A percentile compares a stretch with the other conserved stretches of the same genome.
Evolutionary conservation across 805 yeast genomes (phyloP).

Genomic region (Cyberlindnera galapagoensis): DNA sequence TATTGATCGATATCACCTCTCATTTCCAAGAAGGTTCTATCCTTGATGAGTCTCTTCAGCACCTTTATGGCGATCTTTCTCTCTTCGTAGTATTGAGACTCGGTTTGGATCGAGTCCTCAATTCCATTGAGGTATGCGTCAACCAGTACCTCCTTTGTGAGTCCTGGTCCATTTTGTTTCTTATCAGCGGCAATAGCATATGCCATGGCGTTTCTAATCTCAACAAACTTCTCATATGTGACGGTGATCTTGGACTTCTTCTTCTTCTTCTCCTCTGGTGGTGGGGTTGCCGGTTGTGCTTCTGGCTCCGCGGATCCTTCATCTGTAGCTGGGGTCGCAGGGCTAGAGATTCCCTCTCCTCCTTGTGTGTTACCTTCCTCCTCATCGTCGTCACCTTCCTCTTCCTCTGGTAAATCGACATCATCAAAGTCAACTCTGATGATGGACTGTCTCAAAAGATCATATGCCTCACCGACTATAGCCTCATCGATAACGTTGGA

Average conservation of each 20-base stretch:
- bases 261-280: constrained; percentile 14
- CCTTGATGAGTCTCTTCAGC: constrained; percentile 74
- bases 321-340: too few relatives aligned
- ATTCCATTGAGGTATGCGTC: constrained; percentile 74
- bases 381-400: constrained; percentile 30
- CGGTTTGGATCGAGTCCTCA: constrained; percentile 65
- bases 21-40: constrained; percentile 71
- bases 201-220: constrained; percentile 76
- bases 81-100: constrained; percentile 65
- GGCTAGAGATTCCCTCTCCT: background rate
- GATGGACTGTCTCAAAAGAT: constrained; percentile 80
- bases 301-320: constrained; percentile 5
- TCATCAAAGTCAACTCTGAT: constrained; percentile 94
- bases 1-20: constrained; percentile 31
- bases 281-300: constrained; percentile 2
- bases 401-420: constrained; percentile 73
- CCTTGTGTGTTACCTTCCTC: constrained; percentile 26
- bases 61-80: constrained; percentile 71
- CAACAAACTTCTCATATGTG: constrained; percentile 79
- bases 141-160: constrained; percentile 62
- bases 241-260: constrained; percentile 41
- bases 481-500: constrained; percentile 56
- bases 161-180: constrained; percentile 47
- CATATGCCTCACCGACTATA: constrained; percentile 91
- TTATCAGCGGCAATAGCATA: constrained; percentile 55